Evolutionary conservation across 1,284 basidiomycete species (phyloP).

Genomic region (Trichosporon sp.): DNA sequence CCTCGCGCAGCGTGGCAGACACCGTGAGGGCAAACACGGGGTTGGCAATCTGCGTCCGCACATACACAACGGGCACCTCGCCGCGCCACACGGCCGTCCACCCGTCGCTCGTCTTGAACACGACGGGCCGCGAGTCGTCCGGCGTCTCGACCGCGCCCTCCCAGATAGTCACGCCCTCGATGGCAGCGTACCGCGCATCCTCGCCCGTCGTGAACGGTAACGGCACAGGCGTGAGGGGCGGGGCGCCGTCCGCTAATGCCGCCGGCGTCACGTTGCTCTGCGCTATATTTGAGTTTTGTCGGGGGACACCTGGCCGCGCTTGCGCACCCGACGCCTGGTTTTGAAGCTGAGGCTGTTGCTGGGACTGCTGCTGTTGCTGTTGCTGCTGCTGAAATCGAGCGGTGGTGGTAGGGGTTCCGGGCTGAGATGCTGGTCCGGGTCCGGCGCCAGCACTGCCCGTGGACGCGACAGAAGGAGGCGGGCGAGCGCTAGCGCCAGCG

Average conservation of each 20-base stretch:
- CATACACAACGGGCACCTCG: conserved; percentile 61
- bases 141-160: conserved; percentile 39
- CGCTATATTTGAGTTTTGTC: neutral
- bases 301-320: neutral
- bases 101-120: conserved; percentile 56
- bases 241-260: conserved; percentile 7
- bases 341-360: neutral
- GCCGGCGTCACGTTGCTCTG: neutral
- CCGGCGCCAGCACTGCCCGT: neutral
- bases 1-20: conserved; percentile 62
- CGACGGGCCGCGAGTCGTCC: conserved; percentile 42
- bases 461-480: neutral
- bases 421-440: neutral
- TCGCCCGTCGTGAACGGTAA: conserved; percentile 55
- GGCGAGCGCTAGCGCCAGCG: neutral
- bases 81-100: conserved; percentile 75
- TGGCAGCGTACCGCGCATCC: conserved; percentile 65
- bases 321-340: neutral
- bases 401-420: neutral
- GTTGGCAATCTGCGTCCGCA: conserved; percentile 62
- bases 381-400: neutral
- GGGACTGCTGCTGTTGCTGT: neutral
- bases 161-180: conserved; percentile 67
- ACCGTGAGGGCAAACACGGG: conserved; percentile 74
- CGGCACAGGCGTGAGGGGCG: conserved; percentile 37